These are phyloP conservation scores for Penicillium sp. DNA, from an alignment of 2,329 filamentous ascomycete genomes.

Conservation along the genomic window DNA sequence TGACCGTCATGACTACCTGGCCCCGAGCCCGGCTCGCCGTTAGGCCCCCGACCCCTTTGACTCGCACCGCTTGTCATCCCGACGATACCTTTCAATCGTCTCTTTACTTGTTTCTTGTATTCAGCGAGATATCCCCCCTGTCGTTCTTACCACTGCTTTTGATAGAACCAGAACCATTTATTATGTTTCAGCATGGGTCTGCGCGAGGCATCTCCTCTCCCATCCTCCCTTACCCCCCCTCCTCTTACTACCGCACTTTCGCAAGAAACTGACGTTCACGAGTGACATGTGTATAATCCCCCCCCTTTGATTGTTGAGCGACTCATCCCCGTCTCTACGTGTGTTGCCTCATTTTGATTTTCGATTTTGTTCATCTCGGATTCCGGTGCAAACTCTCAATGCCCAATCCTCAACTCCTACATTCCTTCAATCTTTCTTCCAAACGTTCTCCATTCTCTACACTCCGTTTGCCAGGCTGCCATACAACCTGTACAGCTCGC, in stretches of 20 bases:
- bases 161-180: conserved; percentile 21
- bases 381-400: background rate
- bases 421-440: background rate
- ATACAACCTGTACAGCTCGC: background rate
- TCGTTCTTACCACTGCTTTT: conserved; percentile 14
- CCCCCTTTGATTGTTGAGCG: conserved; percentile 22
- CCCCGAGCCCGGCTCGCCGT: conserved; percentile 1
- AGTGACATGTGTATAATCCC: conserved; percentile 34
- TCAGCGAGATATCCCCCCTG: conserved; percentile 25
- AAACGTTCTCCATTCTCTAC: background rate
- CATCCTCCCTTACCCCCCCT: conserved; percentile 1
- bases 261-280: conserved; percentile 33
- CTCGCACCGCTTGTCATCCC: background rate
- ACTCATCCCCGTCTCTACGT: conserved; percentile 12
- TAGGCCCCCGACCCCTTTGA: conserved; percentile 1
- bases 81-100: conserved; percentile 5
- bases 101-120: conserved; percentile 14
- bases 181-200: conserved; percentile 17
- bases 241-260: background rate
- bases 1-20: conserved; percentile 11
- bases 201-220: conserved; percentile 20
- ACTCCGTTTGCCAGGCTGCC: conserved; percentile 1
- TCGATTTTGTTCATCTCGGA: no score
- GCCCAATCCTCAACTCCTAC: background rate
- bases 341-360: background rate